These are phyloP conservation scores for Hyaloperonospora arabidopsidis DNA, from an alignment of 352 stramenopile genomes.

Conservation along the genomic window DNA sequence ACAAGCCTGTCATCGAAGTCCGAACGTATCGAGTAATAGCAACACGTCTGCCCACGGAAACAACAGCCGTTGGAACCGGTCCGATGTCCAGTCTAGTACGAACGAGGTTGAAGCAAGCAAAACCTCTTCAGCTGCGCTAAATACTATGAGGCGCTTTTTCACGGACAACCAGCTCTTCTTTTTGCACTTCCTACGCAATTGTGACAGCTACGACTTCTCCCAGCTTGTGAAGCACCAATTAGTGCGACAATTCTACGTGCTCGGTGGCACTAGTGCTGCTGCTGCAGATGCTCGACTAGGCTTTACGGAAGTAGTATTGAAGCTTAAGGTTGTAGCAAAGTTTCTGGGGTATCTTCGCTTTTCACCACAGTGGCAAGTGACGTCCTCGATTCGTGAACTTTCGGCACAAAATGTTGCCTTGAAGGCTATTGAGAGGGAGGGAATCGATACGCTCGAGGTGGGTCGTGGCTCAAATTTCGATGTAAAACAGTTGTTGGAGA, in stretches of 20 bases:
- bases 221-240: conserved; percentile 52
- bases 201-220: conserved; percentile 59
- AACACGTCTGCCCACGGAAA: conserved; percentile 9
- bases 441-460: conserved; percentile 40
- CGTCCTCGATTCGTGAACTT: conserved; percentile 24
- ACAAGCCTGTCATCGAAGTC: background rate
- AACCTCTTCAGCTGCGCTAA: conserved; percentile 20
- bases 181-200: conserved; percentile 57
- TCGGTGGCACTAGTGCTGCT: conserved; percentile 10
- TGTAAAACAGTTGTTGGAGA: conserved; percentile 34
- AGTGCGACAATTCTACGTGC: conserved; percentile 37
- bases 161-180: conserved; percentile 72
- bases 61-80: background rate
- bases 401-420: conserved; percentile 44
- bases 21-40: background rate
- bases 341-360: conserved; percentile 64
- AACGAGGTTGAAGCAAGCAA: conserved; percentile 17
- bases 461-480: conserved; percentile 31
- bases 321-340: conserved; percentile 56
- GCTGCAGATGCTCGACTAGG: conserved; percentile 39
- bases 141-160: conserved; percentile 43
- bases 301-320: conserved; percentile 53
- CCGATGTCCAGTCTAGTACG: background rate
- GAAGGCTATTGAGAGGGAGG: conserved; percentile 40
- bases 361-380: conserved; percentile 51